Base-by-base conservation (phyloP, 2,329 filamentous ascomycete species). In the Peltaster fructicola region DNA sequence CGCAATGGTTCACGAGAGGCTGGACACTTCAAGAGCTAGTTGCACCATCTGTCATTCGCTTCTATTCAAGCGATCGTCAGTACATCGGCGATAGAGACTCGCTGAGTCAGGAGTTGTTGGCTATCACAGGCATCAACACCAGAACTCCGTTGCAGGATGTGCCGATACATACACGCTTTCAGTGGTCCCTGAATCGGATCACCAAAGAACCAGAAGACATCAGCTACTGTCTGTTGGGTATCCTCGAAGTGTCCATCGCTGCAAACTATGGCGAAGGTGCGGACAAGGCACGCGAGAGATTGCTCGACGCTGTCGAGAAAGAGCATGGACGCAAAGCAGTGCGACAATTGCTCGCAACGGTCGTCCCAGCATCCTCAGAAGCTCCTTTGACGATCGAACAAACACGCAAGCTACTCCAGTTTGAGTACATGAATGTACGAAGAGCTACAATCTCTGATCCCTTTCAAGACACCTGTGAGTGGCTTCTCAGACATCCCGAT, bases 391-490 rank as follows among this genome's bases (percentile, higher is more conserved):
- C n/a, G n/a, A n/a, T n/a, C n/a, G n/a, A n/a, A n/a, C n/a, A n/a
- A n/a, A n/a, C n/a, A n/a, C n/a, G n/a, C n/a, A n/a, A n/a, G n/a
- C n/a, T n/a, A n/a, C n/a, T n/a, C n/a, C n/a, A n/a, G n/a, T 25
- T 25, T 31, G 38, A 51, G 2, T 43, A 53, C 25, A 51, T 59
- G n/a, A 50, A 25, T 8, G 8, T 14, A 14, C 16, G 23, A 8
- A 8, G 15, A 11, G 11, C 14, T 7, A 50, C 37, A 4, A 54
- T 62, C 27, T 47, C 50, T 19, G 32, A 25, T 1, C 52, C 49
- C 1, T 43, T 54, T 10, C 32, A 30, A 0, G 39, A 39, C 10
- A 62, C 56, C 3, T 60, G 56, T 22, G 20, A 38, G 21, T 62
- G 57, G 58, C 26, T 61, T 2, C 36, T 57, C 1, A 24, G 36